Conservation (phyloP, 1,284 basidiomycete species). For the Somion occarium region DNA sequence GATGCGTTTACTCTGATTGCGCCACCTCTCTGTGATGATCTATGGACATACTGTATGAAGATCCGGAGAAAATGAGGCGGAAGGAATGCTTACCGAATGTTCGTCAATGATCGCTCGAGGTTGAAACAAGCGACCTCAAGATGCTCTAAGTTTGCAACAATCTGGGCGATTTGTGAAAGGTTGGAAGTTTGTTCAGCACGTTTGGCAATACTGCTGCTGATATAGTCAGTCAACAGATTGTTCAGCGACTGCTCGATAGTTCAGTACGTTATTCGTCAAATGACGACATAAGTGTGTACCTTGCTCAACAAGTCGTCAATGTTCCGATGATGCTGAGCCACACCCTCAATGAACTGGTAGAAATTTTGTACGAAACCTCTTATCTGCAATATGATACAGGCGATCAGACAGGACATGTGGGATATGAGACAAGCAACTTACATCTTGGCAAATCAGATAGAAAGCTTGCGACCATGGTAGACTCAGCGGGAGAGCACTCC, state of each 20-base stretch:
- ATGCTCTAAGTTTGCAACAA: slow-evolving; percentile 91
- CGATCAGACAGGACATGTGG: slow-evolving; percentile 1
- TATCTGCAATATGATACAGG: slow-evolving; percentile 48
- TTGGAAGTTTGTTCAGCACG: slow-evolving; percentile 73
- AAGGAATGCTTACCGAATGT: slow-evolving; percentile 53
- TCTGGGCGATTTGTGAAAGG: slow-evolving; percentile 92
- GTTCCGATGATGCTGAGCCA: slow-evolving; percentile 86
- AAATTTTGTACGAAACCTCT: slow-evolving; percentile 93
- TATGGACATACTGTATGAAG: slow-evolving; percentile 1
- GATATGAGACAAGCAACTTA: slow-evolving; percentile 28
- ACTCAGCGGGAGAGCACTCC: slow-evolving; percentile 67
- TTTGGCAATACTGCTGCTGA: slow-evolving; percentile 74
- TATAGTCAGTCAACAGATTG: slow-evolving; percentile 75
- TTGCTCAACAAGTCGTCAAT: slow-evolving; percentile 91
- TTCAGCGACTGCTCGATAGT: slow-evolving; percentile 70
- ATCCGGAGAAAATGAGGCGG: background rate
- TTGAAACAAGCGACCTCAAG: slow-evolving; percentile 86
- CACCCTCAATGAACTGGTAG: slow-evolving; percentile 94
- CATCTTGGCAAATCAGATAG: slow-evolving; percentile 92
- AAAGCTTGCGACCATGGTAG: slow-evolving; percentile 97
- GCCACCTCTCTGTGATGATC: slow-evolving; percentile 76
- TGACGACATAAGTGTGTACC: slow-evolving; percentile 36
- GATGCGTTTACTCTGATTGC: slow-evolving; percentile 68
- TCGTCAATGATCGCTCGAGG: slow-evolving; percentile 84
- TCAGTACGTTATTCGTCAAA: background rate